Conservation (phyloP, 805 yeast genomes). For the Pichia sporocuriosa region DNA sequence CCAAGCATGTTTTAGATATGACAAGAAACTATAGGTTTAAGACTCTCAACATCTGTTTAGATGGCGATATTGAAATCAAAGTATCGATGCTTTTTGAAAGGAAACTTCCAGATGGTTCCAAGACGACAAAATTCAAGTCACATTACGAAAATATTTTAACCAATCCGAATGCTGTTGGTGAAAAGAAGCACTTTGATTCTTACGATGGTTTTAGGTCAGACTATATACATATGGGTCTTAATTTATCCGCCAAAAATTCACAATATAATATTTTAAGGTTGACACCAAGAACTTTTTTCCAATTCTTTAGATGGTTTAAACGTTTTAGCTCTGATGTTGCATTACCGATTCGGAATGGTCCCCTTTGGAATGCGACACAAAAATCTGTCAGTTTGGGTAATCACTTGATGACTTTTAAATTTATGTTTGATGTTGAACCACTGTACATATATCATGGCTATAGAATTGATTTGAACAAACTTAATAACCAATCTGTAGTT, state of each 20-base stretch:
- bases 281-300: constrained; percentile 56
- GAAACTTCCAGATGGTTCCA: constrained; percentile 25
- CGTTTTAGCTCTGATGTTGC: constrained; percentile 71
- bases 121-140: constrained; percentile 41
- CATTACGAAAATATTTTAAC: constrained; percentile 50
- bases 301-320: constrained; percentile 77
- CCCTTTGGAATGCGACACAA: constrained; percentile 51
- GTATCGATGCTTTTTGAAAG: constrained; percentile 57
- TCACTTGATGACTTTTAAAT: constrained; percentile 68
- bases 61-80: constrained; percentile 54
- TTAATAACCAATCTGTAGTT: constrained; percentile 37
- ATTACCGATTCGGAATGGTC: constrained; percentile 71
- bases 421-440: constrained; percentile 64
- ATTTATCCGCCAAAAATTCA: constrained; percentile 25
- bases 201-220: constrained; percentile 72
- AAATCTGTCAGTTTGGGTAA: constrained; percentile 64
- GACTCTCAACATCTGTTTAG: constrained; percentile 48
- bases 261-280: constrained; percentile 66
- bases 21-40: constrained; percentile 29
- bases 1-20: constrained; percentile 7
- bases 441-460: constrained; percentile 67
- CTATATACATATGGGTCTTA: constrained; percentile 63
- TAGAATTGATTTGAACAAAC: constrained; percentile 40
- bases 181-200: constrained; percentile 61
- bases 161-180: constrained; percentile 46